These are phyloP conservation scores for Ophiocordyceps camponoti-saundersi DNA, from an alignment of 2,329 filamentous ascomycete species.

Conservation along the genomic window DNA sequence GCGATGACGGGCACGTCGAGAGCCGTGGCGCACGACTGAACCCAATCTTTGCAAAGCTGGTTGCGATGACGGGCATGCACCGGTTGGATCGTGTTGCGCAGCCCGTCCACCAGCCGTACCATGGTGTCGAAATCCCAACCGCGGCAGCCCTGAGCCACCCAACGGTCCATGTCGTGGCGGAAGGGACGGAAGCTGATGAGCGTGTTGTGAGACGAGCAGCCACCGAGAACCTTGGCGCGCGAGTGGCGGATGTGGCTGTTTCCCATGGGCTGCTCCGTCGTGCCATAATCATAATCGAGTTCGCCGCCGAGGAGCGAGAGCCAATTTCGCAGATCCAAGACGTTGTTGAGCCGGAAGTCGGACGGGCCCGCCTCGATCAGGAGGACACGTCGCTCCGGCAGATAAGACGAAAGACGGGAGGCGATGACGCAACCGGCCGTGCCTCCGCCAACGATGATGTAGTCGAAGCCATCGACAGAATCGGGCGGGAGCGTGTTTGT, in stretches of 20 bases:
- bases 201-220: conserved; percentile 88
- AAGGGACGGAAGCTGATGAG: conserved; percentile 87
- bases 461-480: conserved; percentile 58
- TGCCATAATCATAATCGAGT: conserved; percentile 82
- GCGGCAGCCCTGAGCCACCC: conserved; percentile 65
- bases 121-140: conserved; percentile 81
- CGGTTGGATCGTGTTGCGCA: conserved; percentile 80
- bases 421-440: conserved; percentile 78
- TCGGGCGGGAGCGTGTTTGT: conserved; percentile 48
- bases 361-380: conserved; percentile 80
- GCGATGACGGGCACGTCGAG: conserved; percentile 65
- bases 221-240: conserved; percentile 78
- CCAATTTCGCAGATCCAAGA: conserved; percentile 78
- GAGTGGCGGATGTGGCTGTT: conserved; percentile 89
- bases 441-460: conserved; percentile 71
- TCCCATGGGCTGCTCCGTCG: conserved; percentile 76
- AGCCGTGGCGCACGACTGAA: conserved; percentile 61
- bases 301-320: conserved; percentile 69
- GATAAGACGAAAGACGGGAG: conserved; percentile 62
- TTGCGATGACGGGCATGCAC: conserved; percentile 76
- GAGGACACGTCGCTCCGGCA: conserved; percentile 66
- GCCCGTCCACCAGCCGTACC: conserved; percentile 63
- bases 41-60: conserved; percentile 83
- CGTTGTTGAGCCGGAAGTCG: conserved; percentile 76
- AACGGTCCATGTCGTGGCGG: conserved; percentile 71